Conservation (phyloP, 2,329 filamentous ascomycete genomes). For the Amphichorda felina region DNA sequence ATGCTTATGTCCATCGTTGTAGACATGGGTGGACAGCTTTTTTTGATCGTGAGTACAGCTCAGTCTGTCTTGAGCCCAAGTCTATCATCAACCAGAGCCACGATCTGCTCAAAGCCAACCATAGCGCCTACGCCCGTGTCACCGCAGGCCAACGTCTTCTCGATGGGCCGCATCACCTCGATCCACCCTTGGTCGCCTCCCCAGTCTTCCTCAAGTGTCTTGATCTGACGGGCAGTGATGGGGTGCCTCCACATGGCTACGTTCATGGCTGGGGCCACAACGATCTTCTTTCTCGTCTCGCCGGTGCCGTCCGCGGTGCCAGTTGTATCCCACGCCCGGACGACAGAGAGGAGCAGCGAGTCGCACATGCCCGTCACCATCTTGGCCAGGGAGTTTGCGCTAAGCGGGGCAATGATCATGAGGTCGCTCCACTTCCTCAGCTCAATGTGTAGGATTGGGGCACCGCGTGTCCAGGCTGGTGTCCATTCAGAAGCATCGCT, state of each 20-base stretch:
- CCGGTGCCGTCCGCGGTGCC: conserved; percentile 41
- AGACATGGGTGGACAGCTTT: no score
- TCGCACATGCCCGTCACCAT: conserved; percentile 69
- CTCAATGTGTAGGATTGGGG: conserved; percentile 84
- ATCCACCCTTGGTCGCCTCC: conserved; percentile 31
- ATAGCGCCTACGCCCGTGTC: conserved; percentile 76
- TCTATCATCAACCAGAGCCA: conserved; percentile 46
- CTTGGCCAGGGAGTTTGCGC: conserved; percentile 79
- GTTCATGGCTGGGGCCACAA: conserved; percentile 81
- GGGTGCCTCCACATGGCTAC: conserved; percentile 85
- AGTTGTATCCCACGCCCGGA: conserved; percentile 69
- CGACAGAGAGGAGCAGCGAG: conserved; percentile 59
- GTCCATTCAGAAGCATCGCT: conserved; percentile 79
- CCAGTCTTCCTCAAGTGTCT: conserved; percentile 64
- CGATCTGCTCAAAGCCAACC: conserved; percentile 69
- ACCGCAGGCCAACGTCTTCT: conserved; percentile 70
- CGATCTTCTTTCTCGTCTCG: conserved; percentile 46
- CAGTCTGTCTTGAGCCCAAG: conserved; percentile 15
- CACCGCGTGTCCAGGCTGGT: conserved; percentile 63
- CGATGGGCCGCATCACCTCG: conserved; percentile 57
- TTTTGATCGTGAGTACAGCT: no score
- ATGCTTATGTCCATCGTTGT: no score
- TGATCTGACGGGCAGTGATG: conserved; percentile 61
- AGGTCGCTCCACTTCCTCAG: conserved; percentile 68
- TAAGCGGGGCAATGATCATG: conserved; percentile 68